Evolutionary conservation across 768 basidiomycete genomes (phyloP), one percentile per base, ranked within the genome.

Genomic region (Crepidotus variabilis): DNA sequence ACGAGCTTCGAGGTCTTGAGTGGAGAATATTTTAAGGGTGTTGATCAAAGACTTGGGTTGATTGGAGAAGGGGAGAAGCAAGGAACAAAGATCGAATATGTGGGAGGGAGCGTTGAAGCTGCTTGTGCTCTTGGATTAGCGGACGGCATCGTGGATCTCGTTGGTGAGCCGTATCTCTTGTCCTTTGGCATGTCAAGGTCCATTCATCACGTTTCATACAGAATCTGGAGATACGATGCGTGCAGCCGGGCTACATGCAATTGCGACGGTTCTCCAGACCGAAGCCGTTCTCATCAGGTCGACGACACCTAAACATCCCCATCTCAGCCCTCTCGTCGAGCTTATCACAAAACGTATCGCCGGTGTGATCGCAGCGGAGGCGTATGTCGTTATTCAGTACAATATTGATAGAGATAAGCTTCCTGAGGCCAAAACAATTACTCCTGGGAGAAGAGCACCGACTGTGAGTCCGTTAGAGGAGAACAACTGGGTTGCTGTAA

Each of bases 181-280:
- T 32, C 11, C 6, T 10, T 32, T 2, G 2, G 11, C 13, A 34
- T 13, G 35, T 18, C 35, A 3, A 43, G 36, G 5, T 50, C 55
- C 18, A 64, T 18, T 6, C 11, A 2, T 9, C 28, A 4, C 8
- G 28, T 3, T 28, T 28, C 8, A 43, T 49, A 39, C 68, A 95
- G 96, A 98, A 74, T 99, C 96, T 16, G 97, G 97, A 45, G 97
- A 99, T 65, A 99, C 97, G 7, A 99, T 99, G 97, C 92, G 96
- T 33, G 97, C 96, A 22, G 95, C 95, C 0, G 97, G 96, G 35
- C 78, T 98, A 54, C 91, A 91, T 69, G 86, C 96, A 39, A 98
- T 99, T 65, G 89, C 87, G 13, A 98, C 94, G 9, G 69, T 99
- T 10, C 82, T 99, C 54, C 71, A 86, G 24, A 75, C 76, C 1